Conservation (phyloP, 805 yeast species). For the Candida pseudofarinosa region DNA sequence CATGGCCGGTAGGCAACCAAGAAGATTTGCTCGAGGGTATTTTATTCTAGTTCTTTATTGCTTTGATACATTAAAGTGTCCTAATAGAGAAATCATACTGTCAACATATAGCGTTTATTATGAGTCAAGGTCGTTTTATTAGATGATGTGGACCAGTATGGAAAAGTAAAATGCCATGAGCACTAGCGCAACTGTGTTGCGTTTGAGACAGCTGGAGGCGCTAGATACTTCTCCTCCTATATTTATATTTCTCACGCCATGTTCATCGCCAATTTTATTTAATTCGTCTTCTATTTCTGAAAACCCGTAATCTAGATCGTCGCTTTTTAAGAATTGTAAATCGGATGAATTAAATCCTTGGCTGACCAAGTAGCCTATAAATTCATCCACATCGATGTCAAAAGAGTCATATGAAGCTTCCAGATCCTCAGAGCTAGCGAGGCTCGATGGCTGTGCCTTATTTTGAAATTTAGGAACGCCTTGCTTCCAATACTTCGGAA, state of each 20-base stretch:
- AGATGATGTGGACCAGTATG: too few relatives aligned
- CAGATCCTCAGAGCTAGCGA: not conserved
- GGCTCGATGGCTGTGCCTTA: constrained; percentile 13
- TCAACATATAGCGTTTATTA: too few relatives aligned
- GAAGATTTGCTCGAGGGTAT: too few relatives aligned
- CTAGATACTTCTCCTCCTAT: constrained; percentile 22
- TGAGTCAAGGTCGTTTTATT: too few relatives aligned
- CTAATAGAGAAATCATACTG: too few relatives aligned
- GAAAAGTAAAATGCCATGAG: not conserved
- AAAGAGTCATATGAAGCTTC: not conserved
- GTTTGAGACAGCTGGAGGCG: not conserved
- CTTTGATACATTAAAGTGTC: too few relatives aligned
- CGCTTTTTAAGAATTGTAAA: constrained; percentile 22
- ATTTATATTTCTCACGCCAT: constrained; percentile 13
- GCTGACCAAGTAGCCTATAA: constrained; percentile 26
- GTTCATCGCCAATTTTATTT: constrained; percentile 21
- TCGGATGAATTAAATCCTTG: constrained; percentile 26
- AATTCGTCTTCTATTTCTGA: constrained; percentile 36
- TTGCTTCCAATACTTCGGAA: constrained; percentile 1
- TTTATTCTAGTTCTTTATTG: too few relatives aligned
- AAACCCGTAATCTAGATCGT: constrained; percentile 32
- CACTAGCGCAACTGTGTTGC: not conserved
- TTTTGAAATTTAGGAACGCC: not conserved
- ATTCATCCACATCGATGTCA: constrained; percentile 24
- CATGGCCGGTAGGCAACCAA: too few relatives aligned